phyloP scores from a whole-genome alignment of 1,139 yeast species.

The Sugiyamaella sp. region DNA sequence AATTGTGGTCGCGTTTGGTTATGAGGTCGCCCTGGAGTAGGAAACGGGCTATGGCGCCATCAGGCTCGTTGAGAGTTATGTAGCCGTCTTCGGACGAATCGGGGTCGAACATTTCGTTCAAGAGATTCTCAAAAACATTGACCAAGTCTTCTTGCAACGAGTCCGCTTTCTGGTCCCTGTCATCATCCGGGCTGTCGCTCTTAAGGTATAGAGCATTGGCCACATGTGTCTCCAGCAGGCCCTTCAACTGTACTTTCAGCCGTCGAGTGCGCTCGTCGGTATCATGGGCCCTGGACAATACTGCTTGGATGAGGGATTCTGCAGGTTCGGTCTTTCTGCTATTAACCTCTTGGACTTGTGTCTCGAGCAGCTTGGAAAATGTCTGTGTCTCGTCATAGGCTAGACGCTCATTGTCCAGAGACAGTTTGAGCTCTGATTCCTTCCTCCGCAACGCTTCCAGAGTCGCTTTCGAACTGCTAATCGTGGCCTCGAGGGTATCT shows the following conservation, averaged over 20 bases:
- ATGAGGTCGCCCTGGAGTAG: slow-evolving; percentile 30
- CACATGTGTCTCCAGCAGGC: slow-evolving; percentile 24
- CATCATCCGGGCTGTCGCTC: not conserved
- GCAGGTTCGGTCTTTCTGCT: slow-evolving; percentile 9
- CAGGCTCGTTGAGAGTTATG: slow-evolving; percentile 22
- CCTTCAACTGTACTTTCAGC: slow-evolving; percentile 22
- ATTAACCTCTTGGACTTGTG: slow-evolving; percentile 16
- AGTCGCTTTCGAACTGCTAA: slow-evolving; percentile 19
- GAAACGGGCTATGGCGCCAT: slow-evolving; percentile 28
- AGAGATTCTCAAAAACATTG: slow-evolving; percentile 24
- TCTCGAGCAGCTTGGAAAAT: slow-evolving; percentile 20
- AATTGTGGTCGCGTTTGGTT: slow-evolving; percentile 24
- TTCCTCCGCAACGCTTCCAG: slow-evolving; percentile 21
- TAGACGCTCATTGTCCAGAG: slow-evolving; percentile 19
- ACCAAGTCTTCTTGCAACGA: slow-evolving; percentile 21
- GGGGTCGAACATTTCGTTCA: slow-evolving; percentile 31
- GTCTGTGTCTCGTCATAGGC: slow-evolving; percentile 24
- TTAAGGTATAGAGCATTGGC: slow-evolving; percentile 24
- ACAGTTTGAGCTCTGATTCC: slow-evolving; percentile 14
- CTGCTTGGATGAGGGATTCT: slow-evolving; percentile 21
- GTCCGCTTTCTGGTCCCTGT: slow-evolving; percentile 7
- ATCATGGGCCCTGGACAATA: slow-evolving; percentile 11
- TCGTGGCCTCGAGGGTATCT: slow-evolving; percentile 23
- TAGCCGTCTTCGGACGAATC: slow-evolving; percentile 25
- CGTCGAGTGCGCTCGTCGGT: slow-evolving; percentile 12